Base-by-base conservation (phyloP, 129 eudicot genomes). In the Flaveria sonorensis region DNA sequence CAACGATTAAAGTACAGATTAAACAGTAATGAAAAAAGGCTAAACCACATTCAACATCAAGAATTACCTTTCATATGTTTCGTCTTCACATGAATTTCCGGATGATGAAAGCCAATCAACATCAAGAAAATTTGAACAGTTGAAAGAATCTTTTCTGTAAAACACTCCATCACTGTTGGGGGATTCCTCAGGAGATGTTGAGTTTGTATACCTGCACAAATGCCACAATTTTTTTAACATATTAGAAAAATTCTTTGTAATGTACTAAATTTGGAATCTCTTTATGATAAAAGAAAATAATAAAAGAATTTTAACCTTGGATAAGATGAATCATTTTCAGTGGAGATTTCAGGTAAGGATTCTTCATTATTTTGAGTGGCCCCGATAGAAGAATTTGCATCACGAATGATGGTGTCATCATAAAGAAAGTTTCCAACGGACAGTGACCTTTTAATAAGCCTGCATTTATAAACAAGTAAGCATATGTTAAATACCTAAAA, bases 71-170 rank as follows among this genome's bases (percentile, higher is more conserved):
- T 89, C 98, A 53, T 60, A 86, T 19, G 86, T 71, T 57, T 92
- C 98, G 19, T 92, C 98, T 78, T 92, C 98, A 70, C 90, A 83
- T 28, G 96, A 92, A 76, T 86, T 86, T 61, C 88, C 98, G 40
- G 96, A 89, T 13, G 98, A 92, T 50, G 98, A 92, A 72, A 92
- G 84, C 92, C 91, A 86, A 76, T 92, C 98, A 19, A 84, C 86
- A 72, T 89, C 93, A 30, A 92, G 89, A 81, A 92, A 89, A 73
- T 92, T 91, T 32, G 93, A 88, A 81, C 88, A 89, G 77, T 88
- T 77, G 57, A 84, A 83, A 11, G 90, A 88, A 77, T 88, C 85
- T 51, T 85, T 86, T 73, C 57, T 77, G 75, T 74, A 82, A 72
- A 80, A 85, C 7, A 74, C 74, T 68, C 77, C 79, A 32, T 89